Percentiles rank a stretch among this genome's conserved stretches.
Conservation (phyloP, 495 filamentous ascomycete genomes). For the Daldinia vernicosa region DNA sequence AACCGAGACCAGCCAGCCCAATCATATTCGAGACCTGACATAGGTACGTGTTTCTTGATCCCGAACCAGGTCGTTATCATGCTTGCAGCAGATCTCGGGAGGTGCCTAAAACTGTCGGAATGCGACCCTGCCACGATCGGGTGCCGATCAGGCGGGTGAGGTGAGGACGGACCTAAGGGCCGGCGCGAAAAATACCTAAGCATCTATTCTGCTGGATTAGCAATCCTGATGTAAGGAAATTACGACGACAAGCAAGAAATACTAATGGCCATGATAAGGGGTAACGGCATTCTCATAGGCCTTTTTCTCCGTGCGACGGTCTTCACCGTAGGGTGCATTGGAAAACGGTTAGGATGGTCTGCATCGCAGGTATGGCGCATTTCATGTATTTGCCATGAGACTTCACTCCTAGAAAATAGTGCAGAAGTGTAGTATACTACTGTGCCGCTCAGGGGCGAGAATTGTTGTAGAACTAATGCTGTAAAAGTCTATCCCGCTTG, state of each 20-base stretch:
- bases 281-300: conserved; percentile 15
- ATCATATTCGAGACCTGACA: neutral
- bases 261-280: conserved; percentile 19
- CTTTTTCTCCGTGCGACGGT: conserved; percentile 12
- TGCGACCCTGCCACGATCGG: conserved; percentile 27
- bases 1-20: conserved; percentile 19
- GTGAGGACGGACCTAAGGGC: conserved; percentile 31
- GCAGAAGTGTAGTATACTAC: neutral
- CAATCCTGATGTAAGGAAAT: conserved; percentile 25
- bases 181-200: conserved; percentile 9
- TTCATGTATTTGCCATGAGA: neutral
- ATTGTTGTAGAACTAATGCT: conserved; percentile 10
- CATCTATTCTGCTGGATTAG: conserved; percentile 14
- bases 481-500: conserved; percentile 42
- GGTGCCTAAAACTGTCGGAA: conserved; percentile 35
- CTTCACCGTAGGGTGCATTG: neutral
- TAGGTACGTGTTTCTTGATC: neutral
- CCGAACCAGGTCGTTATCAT: conserved; percentile 17
- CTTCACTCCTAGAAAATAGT: neutral
- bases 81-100: conserved; percentile 35
- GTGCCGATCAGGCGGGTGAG: conserved; percentile 32
- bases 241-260: neutral
- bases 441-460: neutral
- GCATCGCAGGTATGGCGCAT: conserved; percentile 21
- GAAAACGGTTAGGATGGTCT: neutral